Conservation (phyloP, 164 flowering plant species). For the Pachysandra terminalis region DNA sequence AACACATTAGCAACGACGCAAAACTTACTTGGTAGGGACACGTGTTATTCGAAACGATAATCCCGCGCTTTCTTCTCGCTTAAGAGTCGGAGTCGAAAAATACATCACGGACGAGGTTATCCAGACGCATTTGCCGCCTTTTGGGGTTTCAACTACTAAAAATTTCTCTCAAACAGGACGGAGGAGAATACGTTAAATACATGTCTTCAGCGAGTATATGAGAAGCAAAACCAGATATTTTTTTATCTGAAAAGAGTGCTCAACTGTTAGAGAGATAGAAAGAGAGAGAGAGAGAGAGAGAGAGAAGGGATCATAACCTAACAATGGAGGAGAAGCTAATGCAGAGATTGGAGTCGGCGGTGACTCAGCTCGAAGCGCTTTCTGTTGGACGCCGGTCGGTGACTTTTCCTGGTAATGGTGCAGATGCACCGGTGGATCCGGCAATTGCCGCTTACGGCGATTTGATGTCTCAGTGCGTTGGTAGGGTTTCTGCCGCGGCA, state of each 20-base stretch:
- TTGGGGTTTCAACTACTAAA: too few relatives aligned
- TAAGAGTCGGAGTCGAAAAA: too few relatives aligned
- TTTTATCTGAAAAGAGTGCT: too few relatives aligned
- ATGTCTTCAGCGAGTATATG: background rate
- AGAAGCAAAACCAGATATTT: background rate
- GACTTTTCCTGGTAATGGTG: background rate
- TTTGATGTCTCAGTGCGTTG: constrained; percentile 31
- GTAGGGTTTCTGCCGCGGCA: constrained; percentile 46
- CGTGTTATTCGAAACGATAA: too few relatives aligned
- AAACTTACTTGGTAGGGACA: too few relatives aligned
- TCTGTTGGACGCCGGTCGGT: constrained; percentile 20
- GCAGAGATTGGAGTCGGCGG: constrained; percentile 60
- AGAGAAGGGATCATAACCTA: background rate
- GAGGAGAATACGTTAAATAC: background rate
- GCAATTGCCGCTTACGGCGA: constrained; percentile 58
- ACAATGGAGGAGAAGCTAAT: constrained; percentile 62
- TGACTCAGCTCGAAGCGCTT: constrained; percentile 49
- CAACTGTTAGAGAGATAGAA: too few relatives aligned
- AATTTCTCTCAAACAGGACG: background rate
- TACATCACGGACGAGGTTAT: too few relatives aligned
- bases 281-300: constrained; percentile 10
- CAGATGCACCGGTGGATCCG: constrained; percentile 31
- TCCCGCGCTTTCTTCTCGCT: too few relatives aligned
- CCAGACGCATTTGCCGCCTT: too few relatives aligned
- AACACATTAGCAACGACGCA: too few relatives aligned